A percentile compares a stretch with the other conserved stretches of the same genome.
These are phyloP conservation scores for Senecio squalidus DNA, from an alignment of 140 eudicot species.

Conservation along the genomic window DNA sequence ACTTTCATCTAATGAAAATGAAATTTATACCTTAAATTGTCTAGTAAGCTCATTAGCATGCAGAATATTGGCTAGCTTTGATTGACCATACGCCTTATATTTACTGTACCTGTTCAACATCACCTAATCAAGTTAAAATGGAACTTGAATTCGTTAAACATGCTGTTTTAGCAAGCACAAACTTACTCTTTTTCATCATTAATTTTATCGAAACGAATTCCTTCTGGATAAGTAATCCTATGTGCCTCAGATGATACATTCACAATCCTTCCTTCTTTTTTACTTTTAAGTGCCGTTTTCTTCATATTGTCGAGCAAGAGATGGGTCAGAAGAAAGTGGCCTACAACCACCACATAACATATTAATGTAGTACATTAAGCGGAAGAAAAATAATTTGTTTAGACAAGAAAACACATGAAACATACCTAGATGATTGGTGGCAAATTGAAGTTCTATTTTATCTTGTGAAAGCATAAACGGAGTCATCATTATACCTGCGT, in stretches of 20 bases:
- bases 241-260: conserved; percentile 88
- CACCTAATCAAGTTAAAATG: conserved; percentile 11
- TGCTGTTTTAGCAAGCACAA: not conserved
- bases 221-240: conserved; percentile 55
- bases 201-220: conserved; percentile 70
- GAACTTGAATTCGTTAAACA: conserved; percentile 9
- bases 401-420: not conserved
- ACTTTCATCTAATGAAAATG: not conserved
- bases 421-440: conserved; percentile 79
- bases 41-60: conserved; percentile 82
- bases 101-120: conserved; percentile 57
- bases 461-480: conserved; percentile 70
- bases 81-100: conserved; percentile 81
- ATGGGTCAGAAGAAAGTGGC: conserved; percentile 72
- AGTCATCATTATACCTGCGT: conserved; percentile 84
- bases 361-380: not conserved
- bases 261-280: conserved; percentile 73
- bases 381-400: not conserved
- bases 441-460: conserved; percentile 76
- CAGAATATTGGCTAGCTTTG: conserved; percentile 84
- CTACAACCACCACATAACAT: conserved; percentile 27
- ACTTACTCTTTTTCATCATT: conserved; percentile 57
- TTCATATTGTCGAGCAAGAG: conserved; percentile 71
- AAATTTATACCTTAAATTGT: conserved; percentile 55
- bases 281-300: conserved; percentile 49